Evolutionary conservation across 345 rosid species (phyloP).

Genomic region (Anacardium occidentale): DNA sequence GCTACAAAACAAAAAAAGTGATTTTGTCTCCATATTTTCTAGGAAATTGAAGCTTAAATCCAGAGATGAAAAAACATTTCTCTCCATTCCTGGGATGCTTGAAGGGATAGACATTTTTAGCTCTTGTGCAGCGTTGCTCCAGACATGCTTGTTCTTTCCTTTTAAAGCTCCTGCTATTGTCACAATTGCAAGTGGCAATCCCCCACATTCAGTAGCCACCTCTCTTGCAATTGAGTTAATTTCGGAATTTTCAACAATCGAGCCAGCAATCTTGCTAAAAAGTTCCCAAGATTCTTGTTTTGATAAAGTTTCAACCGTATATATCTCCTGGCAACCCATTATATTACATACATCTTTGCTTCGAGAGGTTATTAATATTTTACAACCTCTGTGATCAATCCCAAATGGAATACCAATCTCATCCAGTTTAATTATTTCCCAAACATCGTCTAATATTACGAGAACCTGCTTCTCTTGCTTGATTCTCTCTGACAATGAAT

Average conservation of each 20-base stretch:
- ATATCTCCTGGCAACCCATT: background rate
- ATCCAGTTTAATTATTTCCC: background rate
- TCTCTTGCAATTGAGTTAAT: slow-evolving; percentile 1
- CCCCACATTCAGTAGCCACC: slow-evolving; percentile 9
- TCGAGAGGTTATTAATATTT: slow-evolving; percentile 7
- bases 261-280: background rate
- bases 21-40: background rate
- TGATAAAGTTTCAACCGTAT: background rate
- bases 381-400: background rate
- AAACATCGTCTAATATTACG: background rate
- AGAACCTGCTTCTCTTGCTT: background rate
- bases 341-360: background rate
- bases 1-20: slow-evolving; percentile 10
- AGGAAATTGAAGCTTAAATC: background rate
- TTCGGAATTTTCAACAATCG: background rate
- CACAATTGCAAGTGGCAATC: slow-evolving; percentile 16
- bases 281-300: slow-evolving; percentile 12
- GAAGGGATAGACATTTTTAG: background rate
- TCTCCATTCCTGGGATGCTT: background rate
- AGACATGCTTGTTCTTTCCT: background rate
- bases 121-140: background rate
- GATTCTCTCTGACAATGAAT: background rate
- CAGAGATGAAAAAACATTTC: background rate
- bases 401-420: background rate
- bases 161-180: slow-evolving; percentile 14